Evolutionary conservation across 306 rosid species (phyloP).

Genomic region (Dalbergia cultrata): DNA sequence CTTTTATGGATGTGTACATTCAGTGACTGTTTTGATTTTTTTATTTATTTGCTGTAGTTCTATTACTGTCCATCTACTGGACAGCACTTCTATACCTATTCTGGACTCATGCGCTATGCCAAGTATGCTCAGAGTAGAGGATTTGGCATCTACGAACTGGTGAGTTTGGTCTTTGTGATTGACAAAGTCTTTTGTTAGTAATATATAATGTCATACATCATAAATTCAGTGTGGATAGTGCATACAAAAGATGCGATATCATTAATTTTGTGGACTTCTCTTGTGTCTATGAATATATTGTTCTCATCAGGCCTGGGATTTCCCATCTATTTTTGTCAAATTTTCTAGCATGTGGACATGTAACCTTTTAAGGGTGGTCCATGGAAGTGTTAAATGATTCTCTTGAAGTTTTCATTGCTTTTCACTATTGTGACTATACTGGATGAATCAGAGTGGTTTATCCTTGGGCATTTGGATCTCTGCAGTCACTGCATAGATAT

Average conservation of each 20-base stretch:
- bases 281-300: conserved; percentile 26
- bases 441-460: neutral
- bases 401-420: neutral
- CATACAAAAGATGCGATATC: neutral
- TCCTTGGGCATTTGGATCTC: conserved; percentile 1
- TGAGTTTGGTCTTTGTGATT: conserved; percentile 35
- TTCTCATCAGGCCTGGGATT: conserved; percentile 7
- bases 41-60: conserved; percentile 22
- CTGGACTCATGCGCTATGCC: conserved; percentile 34
- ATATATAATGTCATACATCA: neutral
- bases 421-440: conserved; percentile 24
- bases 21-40: conserved; percentile 10
- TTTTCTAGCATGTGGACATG: conserved; percentile 17
- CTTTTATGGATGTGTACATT: conserved; percentile 10
- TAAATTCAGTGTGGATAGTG: neutral
- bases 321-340: conserved; percentile 18
- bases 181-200: neutral
- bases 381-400: conserved; percentile 18
- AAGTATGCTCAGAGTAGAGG: conserved; percentile 3
- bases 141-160: conserved; percentile 17
- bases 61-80: conserved; percentile 40
- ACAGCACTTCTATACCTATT: conserved; percentile 28
- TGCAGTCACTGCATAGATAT: neutral
- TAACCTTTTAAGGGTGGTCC: conserved; percentile 18
- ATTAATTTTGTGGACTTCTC: conserved; percentile 28